phyloP scores from a whole-genome alignment of 257 asterid species.

The Oldenlandia corymbosa region DNA sequence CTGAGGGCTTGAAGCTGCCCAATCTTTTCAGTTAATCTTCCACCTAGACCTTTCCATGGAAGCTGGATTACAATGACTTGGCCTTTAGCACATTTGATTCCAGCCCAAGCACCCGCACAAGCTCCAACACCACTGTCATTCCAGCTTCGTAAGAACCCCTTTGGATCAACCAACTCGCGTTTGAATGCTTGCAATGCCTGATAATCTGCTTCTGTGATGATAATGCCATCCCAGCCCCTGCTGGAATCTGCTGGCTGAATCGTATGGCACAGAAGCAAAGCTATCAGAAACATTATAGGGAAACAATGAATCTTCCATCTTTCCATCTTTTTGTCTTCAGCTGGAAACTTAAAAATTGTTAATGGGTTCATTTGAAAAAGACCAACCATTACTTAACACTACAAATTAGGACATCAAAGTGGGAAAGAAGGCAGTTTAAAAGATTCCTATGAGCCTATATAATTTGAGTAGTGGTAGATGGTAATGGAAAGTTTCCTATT shows the following conservation, averaged over 20 bases:
- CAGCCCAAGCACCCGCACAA: slow-evolving; percentile 86
- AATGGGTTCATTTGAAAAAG: background rate
- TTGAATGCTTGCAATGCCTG: slow-evolving; percentile 84
- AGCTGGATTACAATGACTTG: slow-evolving; percentile 93
- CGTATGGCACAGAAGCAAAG: slow-evolving; percentile 18
- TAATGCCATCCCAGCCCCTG: slow-evolving; percentile 70
- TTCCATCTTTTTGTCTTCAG: slow-evolving; percentile 20
- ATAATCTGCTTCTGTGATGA: slow-evolving; percentile 68
- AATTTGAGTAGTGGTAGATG: too few relatives aligned
- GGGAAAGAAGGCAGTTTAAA: background rate
- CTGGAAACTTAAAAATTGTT: slow-evolving; percentile 9
- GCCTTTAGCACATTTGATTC: slow-evolving; percentile 90
- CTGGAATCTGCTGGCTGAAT: slow-evolving; percentile 35
- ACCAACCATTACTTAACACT: slow-evolving; percentile 20
- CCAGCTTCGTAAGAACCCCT: slow-evolving; percentile 81
- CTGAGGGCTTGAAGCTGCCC: slow-evolving; percentile 82
- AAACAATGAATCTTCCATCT: slow-evolving; percentile 22
- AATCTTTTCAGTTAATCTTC: slow-evolving; percentile 62
- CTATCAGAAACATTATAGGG: slow-evolving; percentile 23
- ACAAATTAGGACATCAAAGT: background rate
- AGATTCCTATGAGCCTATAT: too few relatives aligned
- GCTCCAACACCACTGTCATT: slow-evolving; percentile 79
- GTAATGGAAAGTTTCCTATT: background rate
- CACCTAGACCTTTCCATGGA: slow-evolving; percentile 84
- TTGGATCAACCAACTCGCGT: slow-evolving; percentile 70